Evolutionary conservation across 257 asterid species (phyloP), one percentile per base, ranked within the genome.

Genomic region (Petrea volubilis): DNA sequence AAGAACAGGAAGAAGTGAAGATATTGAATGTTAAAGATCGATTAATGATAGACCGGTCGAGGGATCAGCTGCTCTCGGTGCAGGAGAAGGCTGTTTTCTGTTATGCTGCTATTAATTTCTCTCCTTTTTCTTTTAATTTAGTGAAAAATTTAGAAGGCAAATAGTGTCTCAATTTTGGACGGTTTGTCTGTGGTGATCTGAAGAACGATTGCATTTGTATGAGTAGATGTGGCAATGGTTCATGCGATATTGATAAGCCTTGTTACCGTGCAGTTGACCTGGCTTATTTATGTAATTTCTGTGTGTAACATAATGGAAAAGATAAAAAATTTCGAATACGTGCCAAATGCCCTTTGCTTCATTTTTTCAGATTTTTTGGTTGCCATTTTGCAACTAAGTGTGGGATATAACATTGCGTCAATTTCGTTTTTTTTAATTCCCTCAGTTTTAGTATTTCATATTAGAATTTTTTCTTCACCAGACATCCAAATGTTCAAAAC

Each of bases 1-100:
- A 83, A 76, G 81, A 75, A 77, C 74, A 44, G 90, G 62, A 85
- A 51, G 82, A 84, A 82, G 86, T 79, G 70, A 69, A 67, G 31
- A 33, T 41, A 29, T 28, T 43, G 7, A 21, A 24, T 61, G 71
- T 15, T 23, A 9, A 40, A n/a, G 40, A 51, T 29, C 27, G 38
- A 74, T 75, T 50, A 18, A 50, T 68, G 47, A 40, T 56, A 24
- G 13, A 17, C 41, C 8, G 9, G 36, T 6, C 46, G 3, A 66
- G 20, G 14, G 40, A 58, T 64, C 61, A 20, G 51, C 38, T 64
- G 38, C 61, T 14, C 29, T 11, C 7, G 46, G 14, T 38, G 17
- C 67, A 29, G 51, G 49, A 25, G 31, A 31, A 61, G 64, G 63
- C n/a, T 2, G 12, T 44, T 47, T 60, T 51, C 29, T n/a, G 34